A percentile compares a stretch with the other conserved stretches of the same genome.
Evolutionary conservation across 768 basidiomycete genomes (phyloP).

Genomic region (Daedalea quercina): DNA sequence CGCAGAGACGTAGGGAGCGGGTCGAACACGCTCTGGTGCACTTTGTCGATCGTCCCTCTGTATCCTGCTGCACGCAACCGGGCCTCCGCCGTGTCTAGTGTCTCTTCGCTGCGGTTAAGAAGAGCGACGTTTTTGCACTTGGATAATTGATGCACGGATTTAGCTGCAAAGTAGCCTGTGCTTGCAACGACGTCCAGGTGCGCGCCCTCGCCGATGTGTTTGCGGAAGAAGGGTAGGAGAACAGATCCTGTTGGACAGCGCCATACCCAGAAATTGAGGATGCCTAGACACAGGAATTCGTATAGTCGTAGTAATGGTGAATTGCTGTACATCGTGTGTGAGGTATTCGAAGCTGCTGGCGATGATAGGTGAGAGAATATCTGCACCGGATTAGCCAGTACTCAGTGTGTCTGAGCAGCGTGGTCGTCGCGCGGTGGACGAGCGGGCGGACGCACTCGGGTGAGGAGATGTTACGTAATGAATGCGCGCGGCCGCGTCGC

Average conservation of each 20-base stretch:
- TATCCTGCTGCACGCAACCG: slow-evolving; percentile 8
- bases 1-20: slow-evolving; percentile 8
- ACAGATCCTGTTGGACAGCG: slow-evolving; percentile 6
- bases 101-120: slow-evolving; percentile 9
- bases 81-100: slow-evolving; percentile 4
- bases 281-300: slow-evolving; percentile 7
- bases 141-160: background rate
- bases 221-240: slow-evolving; percentile 12
- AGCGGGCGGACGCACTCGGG: too few relatives aligned
- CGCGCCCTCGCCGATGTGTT: slow-evolving; percentile 8
- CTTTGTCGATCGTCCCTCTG: slow-evolving; percentile 4
- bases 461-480: too few relatives aligned
- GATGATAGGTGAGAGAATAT: background rate
- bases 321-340: background rate
- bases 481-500: too few relatives aligned
- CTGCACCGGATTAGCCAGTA: too few relatives aligned
- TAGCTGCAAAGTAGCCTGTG: slow-evolving; percentile 13
- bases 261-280: slow-evolving; percentile 12
- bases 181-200: slow-evolving; percentile 14
- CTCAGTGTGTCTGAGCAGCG: too few relatives aligned
- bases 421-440: too few relatives aligned
- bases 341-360: slow-evolving; percentile 2
- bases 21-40: slow-evolving; percentile 10
- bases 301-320: slow-evolving; percentile 2
- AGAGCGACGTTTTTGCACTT: slow-evolving; percentile 8